These are phyloP conservation scores for Diddensiella santjacobensis DNA, from an alignment of 805 yeast genomes.

Conservation along the genomic window DNA sequence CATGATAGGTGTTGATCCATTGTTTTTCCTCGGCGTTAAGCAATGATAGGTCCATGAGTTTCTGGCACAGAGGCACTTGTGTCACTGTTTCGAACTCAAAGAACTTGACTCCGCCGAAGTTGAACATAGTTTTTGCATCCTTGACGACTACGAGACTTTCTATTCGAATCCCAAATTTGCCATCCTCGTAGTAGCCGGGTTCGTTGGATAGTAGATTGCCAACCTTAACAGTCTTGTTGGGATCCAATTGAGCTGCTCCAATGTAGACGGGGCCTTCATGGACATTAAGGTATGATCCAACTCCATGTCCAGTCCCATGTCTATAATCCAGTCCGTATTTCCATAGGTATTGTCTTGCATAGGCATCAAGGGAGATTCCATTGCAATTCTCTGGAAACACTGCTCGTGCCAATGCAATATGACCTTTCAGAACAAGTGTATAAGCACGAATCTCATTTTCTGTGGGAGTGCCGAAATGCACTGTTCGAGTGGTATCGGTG, in stretches of 20 bases:
- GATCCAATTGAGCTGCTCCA: constrained; percentile 44
- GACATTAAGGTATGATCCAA: constrained; percentile 86
- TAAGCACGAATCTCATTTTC: constrained; percentile 61
- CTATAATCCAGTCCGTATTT: constrained; percentile 76
- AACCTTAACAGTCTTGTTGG: constrained; percentile 28
- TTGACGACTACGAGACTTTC: constrained; percentile 74
- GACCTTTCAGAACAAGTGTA: constrained; percentile 88
- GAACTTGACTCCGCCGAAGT: constrained; percentile 54
- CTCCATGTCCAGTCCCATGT: constrained; percentile 98
- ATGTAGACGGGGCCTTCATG: constrained; percentile 94
- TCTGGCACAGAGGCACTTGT: constrained; percentile 74
- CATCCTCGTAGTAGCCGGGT: constrained; percentile 91
- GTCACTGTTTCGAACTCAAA: constrained; percentile 81
- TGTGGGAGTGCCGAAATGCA: constrained; percentile 60
- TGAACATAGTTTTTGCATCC: constrained; percentile 38
- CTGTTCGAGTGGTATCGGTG: constrained; percentile 90
- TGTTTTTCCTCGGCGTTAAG: constrained; percentile 57
- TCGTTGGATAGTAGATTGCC: constrained; percentile 87
- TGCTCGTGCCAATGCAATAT: constrained; percentile 76
- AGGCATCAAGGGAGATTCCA: constrained; percentile 71
- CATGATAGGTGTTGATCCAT: constrained; percentile 70
- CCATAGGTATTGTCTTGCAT: constrained; percentile 84
- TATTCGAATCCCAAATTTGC: constrained; percentile 84
- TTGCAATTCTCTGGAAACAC: constrained; percentile 73
- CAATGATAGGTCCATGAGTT: constrained; percentile 59